Conservation (phyloP, 2,329 filamentous ascomycete genomes). For the Lecanosticta acicola region DNA sequence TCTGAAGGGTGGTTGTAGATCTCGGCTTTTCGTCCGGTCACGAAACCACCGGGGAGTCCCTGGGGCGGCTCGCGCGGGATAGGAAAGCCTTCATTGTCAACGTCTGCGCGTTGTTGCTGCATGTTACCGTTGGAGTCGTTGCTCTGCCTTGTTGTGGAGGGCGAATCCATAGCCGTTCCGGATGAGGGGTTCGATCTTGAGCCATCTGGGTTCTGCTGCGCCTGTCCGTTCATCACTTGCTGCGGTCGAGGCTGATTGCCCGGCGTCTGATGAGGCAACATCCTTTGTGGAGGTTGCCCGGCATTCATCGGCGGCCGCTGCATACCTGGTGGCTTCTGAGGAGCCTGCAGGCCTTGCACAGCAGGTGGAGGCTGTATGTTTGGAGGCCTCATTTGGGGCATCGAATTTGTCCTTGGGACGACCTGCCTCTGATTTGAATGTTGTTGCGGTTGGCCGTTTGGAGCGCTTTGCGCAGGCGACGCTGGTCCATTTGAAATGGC, state of each 20-base stretch:
- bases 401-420: conserved; percentile 28
- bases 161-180: conserved; percentile 22
- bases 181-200: conserved; percentile 30
- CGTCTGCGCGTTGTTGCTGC: conserved; percentile 2
- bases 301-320: conserved; percentile 19
- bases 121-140: conserved; percentile 5
- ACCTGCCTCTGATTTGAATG: conserved; percentile 19
- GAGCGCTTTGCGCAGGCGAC: conserved; percentile 17
- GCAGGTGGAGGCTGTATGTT: conserved; percentile 25
- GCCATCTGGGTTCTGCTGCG: conserved; percentile 17
- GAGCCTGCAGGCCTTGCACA: conserved; percentile 19
- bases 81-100: conserved; percentile 1
- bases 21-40: conserved; percentile 42
- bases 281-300: conserved; percentile 20
- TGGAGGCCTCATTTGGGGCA: conserved; percentile 28
- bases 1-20: conserved; percentile 34
- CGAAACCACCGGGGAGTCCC: conserved; percentile 40
- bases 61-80: conserved; percentile 25
- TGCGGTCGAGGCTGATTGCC: conserved; percentile 25
- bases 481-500: conserved; percentile 15
- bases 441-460: conserved; percentile 13
- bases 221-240: conserved; percentile 10
- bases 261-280: conserved; percentile 27
- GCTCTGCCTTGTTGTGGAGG: conserved; percentile 20
- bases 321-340: conserved; percentile 21